Evolutionary conservation across 257 asterid species (phyloP).

Genomic region (Eustoma russellianum): DNA sequence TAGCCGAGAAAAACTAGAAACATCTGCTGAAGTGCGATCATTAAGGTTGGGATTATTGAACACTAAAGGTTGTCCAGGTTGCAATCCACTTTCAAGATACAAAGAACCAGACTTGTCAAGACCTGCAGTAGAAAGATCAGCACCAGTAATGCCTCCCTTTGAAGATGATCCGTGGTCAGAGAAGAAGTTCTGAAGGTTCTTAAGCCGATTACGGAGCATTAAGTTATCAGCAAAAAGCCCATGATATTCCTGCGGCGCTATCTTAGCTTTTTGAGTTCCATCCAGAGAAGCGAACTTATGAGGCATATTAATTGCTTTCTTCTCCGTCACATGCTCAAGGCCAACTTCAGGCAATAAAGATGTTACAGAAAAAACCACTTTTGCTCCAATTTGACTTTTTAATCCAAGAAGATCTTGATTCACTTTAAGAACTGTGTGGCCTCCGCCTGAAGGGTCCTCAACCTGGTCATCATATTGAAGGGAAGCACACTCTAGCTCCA

Average conservation of each 20-base stretch:
- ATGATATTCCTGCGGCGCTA: slow-evolving; percentile 27
- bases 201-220: slow-evolving; percentile 22
- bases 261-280: slow-evolving; percentile 22
- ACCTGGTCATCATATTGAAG: slow-evolving; percentile 13
- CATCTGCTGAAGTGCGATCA: slow-evolving; percentile 20
- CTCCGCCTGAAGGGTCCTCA: slow-evolving; percentile 17
- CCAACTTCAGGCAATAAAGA: slow-evolving; percentile 32
- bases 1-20: slow-evolving; percentile 14
- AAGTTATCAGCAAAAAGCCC: slow-evolving; percentile 21
- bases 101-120: slow-evolving; percentile 15
- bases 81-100: slow-evolving; percentile 18
- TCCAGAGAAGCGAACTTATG: slow-evolving; percentile 28
- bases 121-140: slow-evolving; percentile 18
- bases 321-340: slow-evolving; percentile 21
- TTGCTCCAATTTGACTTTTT: slow-evolving; percentile 26
- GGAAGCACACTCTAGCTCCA: slow-evolving; percentile 21
- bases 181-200: slow-evolving; percentile 16
- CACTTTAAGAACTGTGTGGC: slow-evolving; percentile 20
- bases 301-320: slow-evolving; percentile 23
- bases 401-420: slow-evolving; percentile 23
- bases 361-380: slow-evolving; percentile 25
- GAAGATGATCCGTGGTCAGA: slow-evolving; percentile 22
- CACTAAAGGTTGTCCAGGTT: slow-evolving; percentile 21
- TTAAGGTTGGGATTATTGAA: slow-evolving; percentile 13
- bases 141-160: slow-evolving; percentile 19